Percentiles rank a stretch among this genome's conserved stretches.
Conservation (phyloP, 2,329 filamentous ascomycete species). For the Sarocladiaceae sp. region DNA sequence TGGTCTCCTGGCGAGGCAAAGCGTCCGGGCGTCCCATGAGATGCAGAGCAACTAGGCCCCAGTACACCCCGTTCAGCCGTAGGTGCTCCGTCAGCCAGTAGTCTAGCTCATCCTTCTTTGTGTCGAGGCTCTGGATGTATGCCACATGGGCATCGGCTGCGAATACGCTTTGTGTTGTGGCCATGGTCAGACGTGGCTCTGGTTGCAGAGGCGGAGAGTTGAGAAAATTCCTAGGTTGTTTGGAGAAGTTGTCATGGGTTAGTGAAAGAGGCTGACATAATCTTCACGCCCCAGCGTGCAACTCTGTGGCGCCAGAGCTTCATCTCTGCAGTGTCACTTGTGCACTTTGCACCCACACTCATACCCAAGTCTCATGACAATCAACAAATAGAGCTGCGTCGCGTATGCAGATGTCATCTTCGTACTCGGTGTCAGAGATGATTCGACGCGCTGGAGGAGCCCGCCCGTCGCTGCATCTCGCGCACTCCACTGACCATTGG, state of each 20-base stretch:
- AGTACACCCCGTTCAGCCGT: slow-evolving; percentile 92
- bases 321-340: too few relatives aligned
- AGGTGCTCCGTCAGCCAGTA: slow-evolving; percentile 98
- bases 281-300: too few relatives aligned
- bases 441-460: too few relatives aligned
- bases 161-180: slow-evolving; percentile 19
- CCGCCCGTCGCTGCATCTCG: too few relatives aligned
- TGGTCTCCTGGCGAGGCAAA: slow-evolving; percentile 71
- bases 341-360: too few relatives aligned
- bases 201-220: neutral
- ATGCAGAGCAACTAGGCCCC: slow-evolving; percentile 86
- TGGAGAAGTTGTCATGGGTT: neutral
- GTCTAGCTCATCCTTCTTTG: slow-evolving; percentile 86
- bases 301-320: too few relatives aligned
- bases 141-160: slow-evolving; percentile 64
- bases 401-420: too few relatives aligned
- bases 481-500: too few relatives aligned
- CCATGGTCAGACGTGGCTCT: neutral
- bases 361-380: too few relatives aligned
- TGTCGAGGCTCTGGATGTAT: slow-evolving; percentile 91
- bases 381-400: too few relatives aligned
- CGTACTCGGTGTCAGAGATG: too few relatives aligned
- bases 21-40: slow-evolving; percentile 75
- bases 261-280: too few relatives aligned
- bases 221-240: neutral